Conservation (phyloP, 2,329 filamentous ascomycete genomes). For the Colletotrichum tanaceti region DNA sequence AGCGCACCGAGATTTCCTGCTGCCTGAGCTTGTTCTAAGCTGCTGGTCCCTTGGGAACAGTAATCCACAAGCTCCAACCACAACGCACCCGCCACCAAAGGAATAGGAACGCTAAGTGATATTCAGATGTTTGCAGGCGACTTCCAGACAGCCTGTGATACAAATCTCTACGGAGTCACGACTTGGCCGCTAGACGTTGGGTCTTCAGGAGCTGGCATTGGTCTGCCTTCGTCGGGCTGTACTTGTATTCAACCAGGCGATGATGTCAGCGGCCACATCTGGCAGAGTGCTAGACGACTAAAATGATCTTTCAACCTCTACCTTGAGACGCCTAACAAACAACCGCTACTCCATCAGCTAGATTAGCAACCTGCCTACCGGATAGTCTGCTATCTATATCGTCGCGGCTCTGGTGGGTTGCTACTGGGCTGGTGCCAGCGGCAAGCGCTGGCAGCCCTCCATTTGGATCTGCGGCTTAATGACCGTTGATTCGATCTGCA, state of each 20-base stretch:
- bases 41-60: slow-evolving; percentile 28
- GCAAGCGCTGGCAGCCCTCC: slow-evolving; percentile 66
- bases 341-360: slow-evolving; percentile 58
- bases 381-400: slow-evolving; percentile 67
- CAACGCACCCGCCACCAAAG: background rate
- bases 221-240: slow-evolving; percentile 51
- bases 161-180: slow-evolving; percentile 35
- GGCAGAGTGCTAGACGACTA: no score
- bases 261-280: slow-evolving; percentile 55
- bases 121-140: slow-evolving; percentile 38
- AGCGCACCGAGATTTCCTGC: slow-evolving; percentile 31
- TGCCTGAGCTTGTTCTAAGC: slow-evolving; percentile 27
- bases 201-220: slow-evolving; percentile 54
- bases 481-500: slow-evolving; percentile 48
- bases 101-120: background rate
- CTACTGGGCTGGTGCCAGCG: slow-evolving; percentile 76
- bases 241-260: slow-evolving; percentile 61
- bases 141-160: slow-evolving; percentile 36
- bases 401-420: slow-evolving; percentile 62
- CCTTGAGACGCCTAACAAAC: slow-evolving; percentile 59
- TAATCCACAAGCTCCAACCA: background rate
- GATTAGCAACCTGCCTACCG: slow-evolving; percentile 68
- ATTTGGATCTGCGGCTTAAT: slow-evolving; percentile 31
- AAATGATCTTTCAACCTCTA: slow-evolving; percentile 54
- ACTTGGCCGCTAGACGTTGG: slow-evolving; percentile 36